Conservation (phyloP, 257 asterid genomes). For the Cruciata laevipes region DNA sequence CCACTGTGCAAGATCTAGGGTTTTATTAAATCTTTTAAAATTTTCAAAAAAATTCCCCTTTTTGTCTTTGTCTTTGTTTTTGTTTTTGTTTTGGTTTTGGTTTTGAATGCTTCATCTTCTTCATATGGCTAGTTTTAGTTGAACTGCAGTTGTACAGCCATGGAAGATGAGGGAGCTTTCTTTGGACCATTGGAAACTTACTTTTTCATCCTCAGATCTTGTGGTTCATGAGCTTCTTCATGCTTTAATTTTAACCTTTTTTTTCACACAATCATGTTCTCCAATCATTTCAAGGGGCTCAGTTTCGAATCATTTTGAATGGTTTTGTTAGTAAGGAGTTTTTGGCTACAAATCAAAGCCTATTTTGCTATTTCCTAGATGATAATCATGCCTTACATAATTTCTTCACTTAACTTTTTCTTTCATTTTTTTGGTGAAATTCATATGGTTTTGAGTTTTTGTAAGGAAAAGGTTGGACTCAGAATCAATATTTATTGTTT, state of each 20-base stretch:
- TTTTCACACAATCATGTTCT: neutral
- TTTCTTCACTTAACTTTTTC: neutral
- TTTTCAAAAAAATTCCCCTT: neutral
- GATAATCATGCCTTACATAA: neutral
- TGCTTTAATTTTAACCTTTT: neutral
- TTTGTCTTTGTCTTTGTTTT: neutral
- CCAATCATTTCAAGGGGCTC: constrained; percentile 3
- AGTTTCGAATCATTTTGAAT: neutral
- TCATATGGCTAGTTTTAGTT: neutral
- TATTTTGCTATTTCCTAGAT: neutral
- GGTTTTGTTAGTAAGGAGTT: neutral
- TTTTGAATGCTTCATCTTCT: constrained; percentile 19
- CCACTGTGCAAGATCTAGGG: constrained; percentile 86
- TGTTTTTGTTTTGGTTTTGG: constrained; percentile 6
- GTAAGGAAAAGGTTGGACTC: too few species aligned
- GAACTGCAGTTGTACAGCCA: constrained; percentile 9
- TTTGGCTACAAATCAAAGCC: neutral
- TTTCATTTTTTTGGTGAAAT: constrained; percentile 33
- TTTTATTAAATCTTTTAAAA: constrained; percentile 28
- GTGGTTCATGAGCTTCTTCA: constrained; percentile 13
- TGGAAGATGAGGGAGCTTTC: constrained; percentile 5
- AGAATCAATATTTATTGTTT: too few species aligned
- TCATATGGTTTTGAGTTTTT: neutral
- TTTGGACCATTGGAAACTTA: constrained; percentile 20
- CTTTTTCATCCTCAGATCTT: constrained; percentile 39